Evolutionary conservation across 352 stramenopile species (phyloP).

Genomic region (Peronospora belbahrii): DNA sequence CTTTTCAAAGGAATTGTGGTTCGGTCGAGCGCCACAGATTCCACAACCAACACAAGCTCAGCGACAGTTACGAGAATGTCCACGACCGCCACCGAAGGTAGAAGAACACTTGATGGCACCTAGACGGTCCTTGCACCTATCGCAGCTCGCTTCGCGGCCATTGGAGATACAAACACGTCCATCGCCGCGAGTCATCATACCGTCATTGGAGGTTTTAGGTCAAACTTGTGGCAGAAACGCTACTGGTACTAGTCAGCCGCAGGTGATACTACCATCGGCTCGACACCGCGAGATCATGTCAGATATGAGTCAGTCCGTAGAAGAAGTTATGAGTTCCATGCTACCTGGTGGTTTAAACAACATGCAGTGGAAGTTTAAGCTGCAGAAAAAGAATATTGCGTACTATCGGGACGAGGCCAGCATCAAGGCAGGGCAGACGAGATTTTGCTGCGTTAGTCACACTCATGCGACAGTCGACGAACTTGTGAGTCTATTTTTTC

Average conservation of each 20-base stretch:
- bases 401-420: slow-evolving; percentile 41
- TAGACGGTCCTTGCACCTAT: slow-evolving; percentile 1
- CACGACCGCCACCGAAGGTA: background rate
- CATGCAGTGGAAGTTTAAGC: slow-evolving; percentile 32
- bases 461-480: slow-evolving; percentile 31
- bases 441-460: slow-evolving; percentile 43
- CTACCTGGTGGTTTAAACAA: slow-evolving; percentile 20
- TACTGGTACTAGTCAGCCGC: background rate
- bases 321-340: slow-evolving; percentile 34
- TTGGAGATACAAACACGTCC: background rate
- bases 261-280: background rate
- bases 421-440: slow-evolving; percentile 24
- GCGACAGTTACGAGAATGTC: background rate
- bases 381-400: slow-evolving; percentile 26
- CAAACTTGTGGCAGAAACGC: background rate
- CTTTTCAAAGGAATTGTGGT: background rate
- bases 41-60: slow-evolving; percentile 5
- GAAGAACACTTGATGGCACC: background rate
- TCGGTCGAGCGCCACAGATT: background rate
- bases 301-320: slow-evolving; percentile 17
- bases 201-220: background rate
- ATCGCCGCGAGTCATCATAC: slow-evolving; percentile 2
- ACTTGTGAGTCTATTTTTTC: slow-evolving; percentile 36
- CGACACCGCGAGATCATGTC: slow-evolving; percentile 14
- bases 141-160: slow-evolving; percentile 1